Base-by-base conservation (phyloP, 1,284 basidiomycete genomes). In the Apiotrichum akiyoshidainum region DNA sequence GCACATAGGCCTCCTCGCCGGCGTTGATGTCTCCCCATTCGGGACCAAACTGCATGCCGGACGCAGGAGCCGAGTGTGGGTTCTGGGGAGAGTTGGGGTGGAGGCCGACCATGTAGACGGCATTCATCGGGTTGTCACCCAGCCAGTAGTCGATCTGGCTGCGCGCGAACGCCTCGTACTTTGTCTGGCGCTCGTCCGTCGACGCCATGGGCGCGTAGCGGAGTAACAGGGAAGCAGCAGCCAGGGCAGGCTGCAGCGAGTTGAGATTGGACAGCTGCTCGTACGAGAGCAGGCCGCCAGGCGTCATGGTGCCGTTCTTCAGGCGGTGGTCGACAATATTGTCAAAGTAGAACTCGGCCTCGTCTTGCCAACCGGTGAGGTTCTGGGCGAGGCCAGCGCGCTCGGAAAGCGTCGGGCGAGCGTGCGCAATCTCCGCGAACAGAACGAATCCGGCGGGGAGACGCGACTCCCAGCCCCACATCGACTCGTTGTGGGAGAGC, bases 381-480 rank as follows among this genome's bases (percentile, higher is more conserved):
- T 88, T 85, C 16, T 61, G 44, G 80, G 83, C 44, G 83, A 78
- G 56, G 68, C 77, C 54, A 77, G 67, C 84, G 77, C 40, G 83
- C 75, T 61, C 82, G 76, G 85, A 84, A 34, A 92, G 80, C 58
- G 87, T 85, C 0, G 78, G 77, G 51, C 78, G 69, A 17, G 76
- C 71, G 31, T 71, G 60, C 0, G 79, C 72, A 11, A 78, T 60
- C 64, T 83, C 80, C 0, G 75, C 72, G 54, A 89, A 89, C 12
- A 95, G 78, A 19, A 95, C 83, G 45, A 86, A 84, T 0, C 90
- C 72, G 1, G 87, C 90, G 4, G 90, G 87, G 0, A 83, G 83
- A 72, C 90, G 89, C 2, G 85, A 84, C 70, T 94, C 92, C 92
- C 93, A 96, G 71, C 94, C 93, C 79, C 93, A 89, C 8, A 88